These are phyloP conservation scores for Dichomitus squalens DNA, from an alignment of 1,284 basidiomycete genomes.

Conservation along the genomic window DNA sequence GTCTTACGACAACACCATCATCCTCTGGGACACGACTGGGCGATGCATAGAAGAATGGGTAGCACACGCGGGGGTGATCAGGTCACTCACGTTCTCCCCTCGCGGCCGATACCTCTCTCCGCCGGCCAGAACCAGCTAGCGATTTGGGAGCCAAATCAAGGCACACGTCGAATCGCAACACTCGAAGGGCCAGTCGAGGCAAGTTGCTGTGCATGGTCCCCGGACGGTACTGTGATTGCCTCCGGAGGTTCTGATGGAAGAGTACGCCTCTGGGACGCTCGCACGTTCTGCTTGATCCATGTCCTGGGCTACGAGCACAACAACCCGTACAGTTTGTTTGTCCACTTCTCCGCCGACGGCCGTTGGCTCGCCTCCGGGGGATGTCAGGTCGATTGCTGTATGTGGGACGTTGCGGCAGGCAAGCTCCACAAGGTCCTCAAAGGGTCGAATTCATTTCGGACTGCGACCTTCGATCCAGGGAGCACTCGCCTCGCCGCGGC, in stretches of 20 bases:
- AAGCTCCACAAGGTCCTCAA: too few relatives aligned
- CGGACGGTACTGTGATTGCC: background rate
- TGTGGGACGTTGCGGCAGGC: background rate
- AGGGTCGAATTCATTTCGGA: too few relatives aligned
- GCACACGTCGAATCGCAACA: background rate
- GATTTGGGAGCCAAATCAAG: background rate
- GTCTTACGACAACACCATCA: background rate
- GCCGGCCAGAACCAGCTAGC: background rate
- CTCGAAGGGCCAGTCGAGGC: background rate
- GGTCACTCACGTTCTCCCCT: too few relatives aligned
- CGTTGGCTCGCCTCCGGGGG: background rate
- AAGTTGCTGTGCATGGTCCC: background rate
- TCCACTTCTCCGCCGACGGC: background rate
- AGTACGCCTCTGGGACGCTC: background rate
- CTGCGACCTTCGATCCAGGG: background rate
- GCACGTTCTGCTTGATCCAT: background rate
- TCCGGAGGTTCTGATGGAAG: background rate
- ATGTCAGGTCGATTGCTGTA: background rate
- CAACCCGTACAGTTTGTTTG: background rate
- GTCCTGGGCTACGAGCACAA: background rate
- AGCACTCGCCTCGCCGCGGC: background rate
- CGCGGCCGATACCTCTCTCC: background rate
- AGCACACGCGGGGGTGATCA: too few relatives aligned
- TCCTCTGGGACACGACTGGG: background rate
- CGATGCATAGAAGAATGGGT: slow-evolving; percentile 1